Evolutionary conservation across 176 grass and related monocot species (phyloP).

Genomic region (Urochloa ruziziensis): DNA sequence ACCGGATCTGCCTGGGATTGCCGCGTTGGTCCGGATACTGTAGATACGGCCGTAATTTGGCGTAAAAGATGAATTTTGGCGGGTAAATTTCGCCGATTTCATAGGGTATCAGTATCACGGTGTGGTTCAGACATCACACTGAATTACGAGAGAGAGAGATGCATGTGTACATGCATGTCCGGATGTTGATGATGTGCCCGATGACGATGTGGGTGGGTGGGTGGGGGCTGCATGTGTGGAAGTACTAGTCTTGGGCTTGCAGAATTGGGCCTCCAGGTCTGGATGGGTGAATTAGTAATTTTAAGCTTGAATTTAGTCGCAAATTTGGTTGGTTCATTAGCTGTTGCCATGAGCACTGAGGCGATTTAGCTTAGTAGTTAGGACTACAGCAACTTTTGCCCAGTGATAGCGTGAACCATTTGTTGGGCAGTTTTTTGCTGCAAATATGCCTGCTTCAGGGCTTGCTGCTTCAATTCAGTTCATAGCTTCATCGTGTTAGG

Average conservation of each 20-base stretch:
- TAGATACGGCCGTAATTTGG: not conserved
- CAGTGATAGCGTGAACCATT: not conserved
- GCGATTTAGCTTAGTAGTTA: not conserved
- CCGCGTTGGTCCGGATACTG: not conserved
- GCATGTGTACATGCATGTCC: slow-evolving; percentile 2
- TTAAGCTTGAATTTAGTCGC: not conserved
- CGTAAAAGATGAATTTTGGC: not conserved
- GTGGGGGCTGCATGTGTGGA: not conserved
- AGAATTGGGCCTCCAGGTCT: not conserved
- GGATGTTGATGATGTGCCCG: not conserved
- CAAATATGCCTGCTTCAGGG: not conserved
- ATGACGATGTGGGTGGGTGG: not conserved
- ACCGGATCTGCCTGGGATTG: slow-evolving; percentile 28
- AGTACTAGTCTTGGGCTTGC: not conserved
- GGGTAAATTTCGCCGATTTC: not conserved
- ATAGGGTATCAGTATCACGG: not conserved
- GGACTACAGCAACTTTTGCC: not conserved
- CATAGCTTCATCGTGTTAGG: not conserved
- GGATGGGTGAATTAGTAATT: not conserved
- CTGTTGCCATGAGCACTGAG: not conserved
- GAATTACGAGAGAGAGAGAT: not conserved
- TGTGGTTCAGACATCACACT: not conserved
- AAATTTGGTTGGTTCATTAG: not conserved
- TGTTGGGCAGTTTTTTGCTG: not conserved
- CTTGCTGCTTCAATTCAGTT: not conserved